These are phyloP conservation scores for Pseudogymnoascus sp. DNA, from an alignment of 2,329 filamentous ascomycete genomes.

Conservation along the genomic window DNA sequence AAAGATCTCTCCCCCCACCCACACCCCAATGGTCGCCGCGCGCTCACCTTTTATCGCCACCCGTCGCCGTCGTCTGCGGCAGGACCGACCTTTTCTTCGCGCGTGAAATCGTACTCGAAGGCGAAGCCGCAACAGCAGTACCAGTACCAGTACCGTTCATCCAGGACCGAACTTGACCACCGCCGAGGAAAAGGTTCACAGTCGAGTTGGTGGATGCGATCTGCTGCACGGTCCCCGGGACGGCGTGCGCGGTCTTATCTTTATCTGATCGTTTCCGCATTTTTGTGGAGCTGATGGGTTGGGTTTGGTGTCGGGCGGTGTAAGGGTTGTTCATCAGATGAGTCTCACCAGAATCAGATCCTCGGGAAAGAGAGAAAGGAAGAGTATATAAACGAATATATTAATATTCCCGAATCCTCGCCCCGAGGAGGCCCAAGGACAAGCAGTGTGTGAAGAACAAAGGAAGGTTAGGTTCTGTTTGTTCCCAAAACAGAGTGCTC, in stretches of 20 bases:
- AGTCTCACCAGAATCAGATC: too few species aligned
- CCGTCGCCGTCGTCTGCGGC: neutral
- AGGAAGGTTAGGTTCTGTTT: neutral
- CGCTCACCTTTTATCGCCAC: neutral
- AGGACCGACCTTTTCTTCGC: neutral
- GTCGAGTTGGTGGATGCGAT: constrained; percentile 28
- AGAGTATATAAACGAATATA: too few species aligned
- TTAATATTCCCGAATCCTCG: too few species aligned
- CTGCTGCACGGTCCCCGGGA: constrained; percentile 16
- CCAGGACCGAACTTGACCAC: constrained; percentile 24
- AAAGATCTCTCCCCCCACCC: too few species aligned
- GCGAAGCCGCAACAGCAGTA: constrained; percentile 16
- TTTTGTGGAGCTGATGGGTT: neutral
- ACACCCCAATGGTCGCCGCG: neutral
- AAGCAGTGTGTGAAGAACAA: neutral
- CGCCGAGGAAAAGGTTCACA: constrained; percentile 27
- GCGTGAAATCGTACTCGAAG: constrained; percentile 25
- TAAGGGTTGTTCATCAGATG: neutral
- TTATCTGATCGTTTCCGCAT: constrained; percentile 28
- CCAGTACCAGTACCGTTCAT: constrained; percentile 20
- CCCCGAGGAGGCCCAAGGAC: neutral
- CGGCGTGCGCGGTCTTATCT: constrained; percentile 14
- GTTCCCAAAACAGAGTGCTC: too few species aligned
- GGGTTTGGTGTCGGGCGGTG: neutral
- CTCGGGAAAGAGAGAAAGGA: too few species aligned